phyloP scores from a whole-genome alignment of 2,329 filamentous ascomycete genomes.

The Apiospora pterosperma region DNA sequence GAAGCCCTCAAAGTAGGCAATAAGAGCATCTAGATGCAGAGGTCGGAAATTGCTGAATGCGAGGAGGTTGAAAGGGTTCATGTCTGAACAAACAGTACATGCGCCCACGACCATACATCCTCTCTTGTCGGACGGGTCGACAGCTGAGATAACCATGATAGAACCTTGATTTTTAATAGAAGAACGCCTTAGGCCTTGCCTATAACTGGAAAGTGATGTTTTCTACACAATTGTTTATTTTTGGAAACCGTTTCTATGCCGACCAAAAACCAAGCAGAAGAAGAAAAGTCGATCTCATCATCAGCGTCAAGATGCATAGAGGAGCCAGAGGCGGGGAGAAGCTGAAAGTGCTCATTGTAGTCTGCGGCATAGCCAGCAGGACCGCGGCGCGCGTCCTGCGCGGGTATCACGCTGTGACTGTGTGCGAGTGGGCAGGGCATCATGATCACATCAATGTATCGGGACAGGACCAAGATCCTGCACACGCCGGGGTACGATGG shows the following conservation, averaged over 20 bases:
- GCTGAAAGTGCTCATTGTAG: slow-evolving; percentile 18
- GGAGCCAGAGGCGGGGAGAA: slow-evolving; percentile 13
- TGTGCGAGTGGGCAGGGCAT: slow-evolving; percentile 22
- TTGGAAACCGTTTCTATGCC: too few species aligned
- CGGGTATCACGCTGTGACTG: slow-evolving; percentile 18
- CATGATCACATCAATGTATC: slow-evolving; percentile 17
- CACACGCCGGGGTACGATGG: slow-evolving; percentile 15
- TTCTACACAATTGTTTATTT: too few species aligned
- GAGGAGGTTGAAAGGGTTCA: too few species aligned
- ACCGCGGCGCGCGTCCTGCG: slow-evolving; percentile 21
- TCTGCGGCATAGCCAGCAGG: slow-evolving; percentile 19
- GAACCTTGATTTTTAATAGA: too few species aligned
- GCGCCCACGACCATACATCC: too few species aligned
- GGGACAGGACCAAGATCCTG: slow-evolving; percentile 11
- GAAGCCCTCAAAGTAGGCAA: not conserved
- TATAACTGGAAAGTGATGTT: too few species aligned
- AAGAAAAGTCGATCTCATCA: too few species aligned
- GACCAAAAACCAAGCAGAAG: not conserved
- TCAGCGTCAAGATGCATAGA: not conserved
- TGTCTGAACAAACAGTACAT: too few species aligned
- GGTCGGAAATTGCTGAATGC: too few species aligned
- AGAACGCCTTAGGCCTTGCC: too few species aligned
- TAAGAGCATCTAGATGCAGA: not conserved
- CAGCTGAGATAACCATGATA: too few species aligned
- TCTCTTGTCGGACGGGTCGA: too few species aligned